Base-by-base conservation (phyloP, 306 rosid genomes). In the Alnus glutinosa region DNA sequence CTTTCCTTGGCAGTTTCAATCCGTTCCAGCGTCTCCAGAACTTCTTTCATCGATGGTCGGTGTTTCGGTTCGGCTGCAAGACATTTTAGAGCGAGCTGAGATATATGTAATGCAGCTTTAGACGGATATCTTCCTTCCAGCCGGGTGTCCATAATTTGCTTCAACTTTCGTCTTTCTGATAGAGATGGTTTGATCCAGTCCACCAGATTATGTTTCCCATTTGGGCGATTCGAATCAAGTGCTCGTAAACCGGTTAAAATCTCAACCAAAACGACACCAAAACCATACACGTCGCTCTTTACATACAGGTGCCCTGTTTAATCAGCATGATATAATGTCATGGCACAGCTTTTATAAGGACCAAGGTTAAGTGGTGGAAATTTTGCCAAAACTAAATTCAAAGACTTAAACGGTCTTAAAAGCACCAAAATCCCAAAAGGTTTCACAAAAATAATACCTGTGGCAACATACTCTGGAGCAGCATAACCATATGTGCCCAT, bases 401-500 rank as follows among this genome's bases (percentile, higher is more conserved):
- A 74, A 59, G 15, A 28, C 13, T 23, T 58, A 62, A 50, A 42
- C 67, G 66, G 64, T 6, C 55, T 73, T 4, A 68, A 74, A n/a
- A 76, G 44, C 10, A 44, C 57, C 74, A 70, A 55, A 76, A 59
- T 15, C 59, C 67, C 39, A 28, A 47, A 7, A 69, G 47, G 54
- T 32, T 19, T 47, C 44, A 2, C 34, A 13, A 50, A 82, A 64
- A 66, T 81, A 42, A 37, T 78, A 92, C 99, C 98, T 79, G 98
- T 96, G 70, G 90, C 89, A 67, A 96, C 87, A 63, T 96, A 96
- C 77, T 96, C 99, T 3, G 98, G 99, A 79, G 99, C 99, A 7
- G 99, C 97, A 84, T 96, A 96, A 63, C 99, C 99, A 76, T 84
- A 83, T 19, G 99, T 96, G 74, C 99, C 99, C 99, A 96, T 93